These are phyloP conservation scores for Sporothrix mexicana DNA, from an alignment of 2,329 filamentous ascomycete species.

Conservation along the genomic window DNA sequence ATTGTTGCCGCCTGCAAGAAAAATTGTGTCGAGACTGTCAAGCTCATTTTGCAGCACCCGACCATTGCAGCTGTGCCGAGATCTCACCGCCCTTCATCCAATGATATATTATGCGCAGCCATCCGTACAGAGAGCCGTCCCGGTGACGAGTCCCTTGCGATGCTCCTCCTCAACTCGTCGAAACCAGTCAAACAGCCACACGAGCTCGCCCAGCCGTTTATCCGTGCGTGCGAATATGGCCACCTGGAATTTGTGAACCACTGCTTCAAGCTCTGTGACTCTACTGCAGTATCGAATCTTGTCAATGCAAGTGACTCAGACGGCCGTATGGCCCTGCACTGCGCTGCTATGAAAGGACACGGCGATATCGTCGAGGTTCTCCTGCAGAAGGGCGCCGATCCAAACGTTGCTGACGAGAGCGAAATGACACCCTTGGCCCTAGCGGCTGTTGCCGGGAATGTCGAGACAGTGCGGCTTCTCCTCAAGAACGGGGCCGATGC, in stretches of 20 bases:
- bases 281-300: background rate
- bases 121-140: background rate
- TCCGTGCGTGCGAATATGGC: background rate
- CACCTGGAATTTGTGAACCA: background rate
- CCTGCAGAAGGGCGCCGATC: background rate
- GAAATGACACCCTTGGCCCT: background rate
- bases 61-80: background rate
- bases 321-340: background rate
- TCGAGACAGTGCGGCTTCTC: background rate
- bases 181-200: background rate
- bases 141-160: slow-evolving; percentile 1
- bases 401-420: background rate
- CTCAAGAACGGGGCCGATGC: background rate
- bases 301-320: background rate
- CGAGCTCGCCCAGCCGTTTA: slow-evolving; percentile 11
- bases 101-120: background rate
- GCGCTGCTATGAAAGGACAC: background rate
- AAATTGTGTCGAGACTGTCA: background rate
- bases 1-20: slow-evolving; percentile 11
- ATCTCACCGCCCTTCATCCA: background rate
- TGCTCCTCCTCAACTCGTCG: background rate
- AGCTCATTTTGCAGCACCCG: slow-evolving; percentile 7
- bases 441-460: background rate
- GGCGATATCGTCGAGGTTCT: background rate
- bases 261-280: no score